Conservation (phyloP, 2,329 filamentous ascomycete genomes). For the Diaporthe citrichinensis region DNA sequence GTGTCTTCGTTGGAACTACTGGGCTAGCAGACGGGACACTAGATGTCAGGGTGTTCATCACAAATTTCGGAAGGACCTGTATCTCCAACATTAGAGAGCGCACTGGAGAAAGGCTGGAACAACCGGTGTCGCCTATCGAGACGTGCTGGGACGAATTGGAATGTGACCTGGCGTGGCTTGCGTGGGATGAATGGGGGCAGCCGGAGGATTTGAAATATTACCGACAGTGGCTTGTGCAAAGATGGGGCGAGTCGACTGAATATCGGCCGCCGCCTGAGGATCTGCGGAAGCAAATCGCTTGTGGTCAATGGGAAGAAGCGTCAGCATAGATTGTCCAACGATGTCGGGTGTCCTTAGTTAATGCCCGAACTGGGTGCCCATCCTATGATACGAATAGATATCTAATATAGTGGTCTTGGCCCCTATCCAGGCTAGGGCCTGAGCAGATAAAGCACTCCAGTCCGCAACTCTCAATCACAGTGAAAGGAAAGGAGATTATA, state of each 20-base stretch:
- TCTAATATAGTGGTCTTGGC: too few species aligned
- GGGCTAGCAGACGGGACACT: not conserved
- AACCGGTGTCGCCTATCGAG: not conserved
- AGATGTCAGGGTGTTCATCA: not conserved
- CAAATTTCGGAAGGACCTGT: not conserved
- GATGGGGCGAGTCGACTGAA: not conserved
- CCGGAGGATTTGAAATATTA: not conserved
- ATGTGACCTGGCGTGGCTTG: not conserved
- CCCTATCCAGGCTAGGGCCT: too few species aligned
- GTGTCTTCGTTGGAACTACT: not conserved
- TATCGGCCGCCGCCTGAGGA: not conserved
- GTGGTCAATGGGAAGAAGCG: not conserved
- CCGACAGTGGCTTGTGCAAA: not conserved
- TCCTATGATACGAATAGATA: too few species aligned
- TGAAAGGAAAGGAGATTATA: too few species aligned
- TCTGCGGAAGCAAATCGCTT: not conserved
- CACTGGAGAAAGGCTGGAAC: not conserved
- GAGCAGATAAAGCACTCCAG: too few species aligned
- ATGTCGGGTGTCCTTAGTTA: not conserved
- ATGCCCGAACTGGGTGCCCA: not conserved
- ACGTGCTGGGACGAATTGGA: not conserved
- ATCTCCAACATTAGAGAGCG: not conserved
- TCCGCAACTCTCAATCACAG: too few species aligned
- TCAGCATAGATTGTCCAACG: not conserved
- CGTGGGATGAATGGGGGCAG: not conserved